Evolutionary conservation across 2,329 filamentous ascomycete species (phyloP).

Genomic region (Graphilbum fragrans): DNA sequence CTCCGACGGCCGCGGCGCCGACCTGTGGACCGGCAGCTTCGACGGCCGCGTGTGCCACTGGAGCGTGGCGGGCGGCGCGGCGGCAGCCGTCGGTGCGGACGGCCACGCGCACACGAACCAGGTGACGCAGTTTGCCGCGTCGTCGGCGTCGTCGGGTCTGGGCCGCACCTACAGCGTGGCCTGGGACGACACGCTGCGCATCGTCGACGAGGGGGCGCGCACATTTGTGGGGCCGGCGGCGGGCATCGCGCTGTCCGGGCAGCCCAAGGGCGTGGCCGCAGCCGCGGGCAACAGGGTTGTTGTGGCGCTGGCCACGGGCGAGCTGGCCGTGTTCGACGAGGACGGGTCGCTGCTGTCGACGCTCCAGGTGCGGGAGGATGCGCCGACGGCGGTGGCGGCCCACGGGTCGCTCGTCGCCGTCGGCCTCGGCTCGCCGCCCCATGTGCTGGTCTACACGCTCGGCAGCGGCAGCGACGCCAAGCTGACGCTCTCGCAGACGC

Average conservation of each 20-base stretch:
- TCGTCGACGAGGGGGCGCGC: conserved; percentile 60
- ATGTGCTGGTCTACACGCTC: conserved; percentile 63
- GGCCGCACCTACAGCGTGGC: conserved; percentile 72
- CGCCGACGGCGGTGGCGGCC: conserved; percentile 61
- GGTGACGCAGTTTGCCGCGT: conserved; percentile 61
- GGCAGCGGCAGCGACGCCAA: conserved; percentile 37
- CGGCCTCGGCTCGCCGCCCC: conserved; percentile 52
- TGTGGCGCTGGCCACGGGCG: conserved; percentile 41
- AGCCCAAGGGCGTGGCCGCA: conserved; percentile 64
- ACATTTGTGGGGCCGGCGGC: conserved; percentile 60
- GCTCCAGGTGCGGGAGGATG: conserved; percentile 30
- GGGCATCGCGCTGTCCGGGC: conserved; percentile 55
- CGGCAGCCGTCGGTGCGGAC: conserved; percentile 56
- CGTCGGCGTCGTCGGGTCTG: conserved; percentile 40
- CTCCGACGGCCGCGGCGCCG: conserved; percentile 42
- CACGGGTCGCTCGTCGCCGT: conserved; percentile 58
- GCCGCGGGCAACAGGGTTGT: conserved; percentile 35
- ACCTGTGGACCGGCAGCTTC: conserved; percentile 81
- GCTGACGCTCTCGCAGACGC: conserved; percentile 39
- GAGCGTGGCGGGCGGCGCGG: conserved; percentile 61
- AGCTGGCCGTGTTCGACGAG: conserved; percentile 33
- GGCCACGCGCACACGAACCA: conserved; percentile 79
- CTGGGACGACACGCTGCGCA: conserved; percentile 87
- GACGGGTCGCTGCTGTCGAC: neutral
- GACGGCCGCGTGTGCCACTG: conserved; percentile 80